phyloP scores from a whole-genome alignment of 2,329 filamentous ascomycete genomes.

The Rhexocercosporidium sp. region DNA sequence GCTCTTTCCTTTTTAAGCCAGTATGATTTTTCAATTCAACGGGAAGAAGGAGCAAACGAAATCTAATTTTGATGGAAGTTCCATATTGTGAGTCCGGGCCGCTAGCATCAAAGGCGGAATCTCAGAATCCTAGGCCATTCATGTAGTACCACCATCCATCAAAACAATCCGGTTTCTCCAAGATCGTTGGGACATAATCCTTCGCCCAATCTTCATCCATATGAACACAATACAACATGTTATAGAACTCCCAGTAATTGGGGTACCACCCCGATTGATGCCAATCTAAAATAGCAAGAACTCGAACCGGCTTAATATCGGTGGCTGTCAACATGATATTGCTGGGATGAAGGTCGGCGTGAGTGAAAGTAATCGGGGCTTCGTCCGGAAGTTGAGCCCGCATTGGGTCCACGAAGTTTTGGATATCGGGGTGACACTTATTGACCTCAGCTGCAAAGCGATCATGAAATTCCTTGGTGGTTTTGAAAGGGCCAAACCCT shows the following conservation, averaged over 20 bases:
- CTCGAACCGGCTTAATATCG: constrained; percentile 26
- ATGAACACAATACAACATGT: constrained; percentile 26
- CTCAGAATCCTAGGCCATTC: constrained; percentile 19
- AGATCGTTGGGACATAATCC: constrained; percentile 18
- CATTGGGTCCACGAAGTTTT: constrained; percentile 17
- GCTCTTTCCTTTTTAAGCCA: constrained; percentile 15
- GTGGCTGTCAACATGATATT: constrained; percentile 43
- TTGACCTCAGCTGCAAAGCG: constrained; percentile 18
- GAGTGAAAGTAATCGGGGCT: constrained; percentile 42
- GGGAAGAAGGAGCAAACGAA: constrained; percentile 11
- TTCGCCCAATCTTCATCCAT: constrained; percentile 19
- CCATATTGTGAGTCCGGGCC: constrained; percentile 8
- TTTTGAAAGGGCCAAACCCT: constrained; percentile 18
- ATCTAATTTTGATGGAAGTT: constrained; percentile 8
- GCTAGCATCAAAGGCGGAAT: constrained; percentile 10
- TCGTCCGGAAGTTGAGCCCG: constrained; percentile 37
- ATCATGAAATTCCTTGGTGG: constrained; percentile 16
- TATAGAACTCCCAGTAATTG: constrained; percentile 45
- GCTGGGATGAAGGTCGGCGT: constrained; percentile 43
- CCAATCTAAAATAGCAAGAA: constrained; percentile 44
- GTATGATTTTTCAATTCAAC: constrained; percentile 14
- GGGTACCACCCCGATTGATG: constrained; percentile 45
- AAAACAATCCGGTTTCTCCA: constrained; percentile 15
- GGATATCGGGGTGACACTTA: constrained; percentile 15
- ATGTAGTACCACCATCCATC: constrained; percentile 17